Evolutionary conservation across 2,329 filamentous ascomycete genomes (phyloP).

Genomic region (Basipetospora chlamydospora): DNA sequence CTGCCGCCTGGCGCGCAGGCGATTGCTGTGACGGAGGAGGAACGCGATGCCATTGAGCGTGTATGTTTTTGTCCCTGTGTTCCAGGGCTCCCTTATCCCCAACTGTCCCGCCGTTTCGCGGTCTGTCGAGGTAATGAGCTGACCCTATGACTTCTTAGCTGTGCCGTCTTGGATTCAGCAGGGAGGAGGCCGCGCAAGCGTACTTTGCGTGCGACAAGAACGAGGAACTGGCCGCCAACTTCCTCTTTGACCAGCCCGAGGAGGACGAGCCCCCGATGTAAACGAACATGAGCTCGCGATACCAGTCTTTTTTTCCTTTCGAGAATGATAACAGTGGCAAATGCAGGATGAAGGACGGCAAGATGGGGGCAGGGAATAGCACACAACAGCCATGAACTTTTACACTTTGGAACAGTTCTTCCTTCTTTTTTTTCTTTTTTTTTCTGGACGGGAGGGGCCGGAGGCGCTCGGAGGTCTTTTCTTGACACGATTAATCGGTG

Average conservation of each 20-base stretch:
- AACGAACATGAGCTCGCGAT: no score
- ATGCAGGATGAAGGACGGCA: no score
- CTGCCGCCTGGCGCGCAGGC: conserved; percentile 79
- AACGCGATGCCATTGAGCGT: conserved; percentile 91
- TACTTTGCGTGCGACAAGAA: conserved; percentile 99
- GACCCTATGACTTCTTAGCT: conserved; percentile 51
- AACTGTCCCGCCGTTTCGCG: neutral
- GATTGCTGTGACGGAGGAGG: conserved; percentile 87
- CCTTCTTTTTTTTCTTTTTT: no score
- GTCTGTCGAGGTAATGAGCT: no score
- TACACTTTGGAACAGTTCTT: no score
- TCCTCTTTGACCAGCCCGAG: conserved; percentile 92
- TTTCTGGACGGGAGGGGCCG: no score
- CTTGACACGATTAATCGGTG: no score
- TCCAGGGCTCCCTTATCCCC: neutral
- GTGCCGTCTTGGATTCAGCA: conserved; percentile 82
- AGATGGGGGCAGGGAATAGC: no score
- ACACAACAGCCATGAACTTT: no score
- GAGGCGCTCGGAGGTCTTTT: no score
- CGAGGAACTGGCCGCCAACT: conserved; percentile 95
- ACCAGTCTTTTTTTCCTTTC: conserved; percentile 1
- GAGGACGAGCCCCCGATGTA: no score
- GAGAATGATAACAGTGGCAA: no score
- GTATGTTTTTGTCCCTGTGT: conserved; percentile 28
- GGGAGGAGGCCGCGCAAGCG: conserved; percentile 88